phyloP scores from a whole-genome alignment of 371 early-diverging fungal genomes.

The Rhizopus sp. region DNA sequence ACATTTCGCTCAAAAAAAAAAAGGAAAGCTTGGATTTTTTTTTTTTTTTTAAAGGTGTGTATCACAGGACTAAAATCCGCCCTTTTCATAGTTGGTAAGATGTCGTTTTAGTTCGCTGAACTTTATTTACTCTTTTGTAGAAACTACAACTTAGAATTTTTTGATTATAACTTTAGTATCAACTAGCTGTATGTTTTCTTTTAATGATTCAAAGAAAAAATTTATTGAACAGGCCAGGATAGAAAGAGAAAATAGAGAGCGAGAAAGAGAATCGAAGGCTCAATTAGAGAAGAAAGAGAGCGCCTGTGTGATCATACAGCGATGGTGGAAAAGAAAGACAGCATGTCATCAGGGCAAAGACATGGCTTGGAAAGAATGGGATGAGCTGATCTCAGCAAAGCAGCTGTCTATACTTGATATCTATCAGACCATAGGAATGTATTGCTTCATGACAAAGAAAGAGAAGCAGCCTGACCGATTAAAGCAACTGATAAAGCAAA shows the following conservation, averaged over 20 bases:
- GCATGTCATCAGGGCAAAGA: conserved; percentile 10
- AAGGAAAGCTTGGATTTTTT: neutral
- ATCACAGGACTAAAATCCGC: neutral
- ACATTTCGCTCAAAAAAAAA: conserved; percentile 16
- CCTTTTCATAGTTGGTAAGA: neutral
- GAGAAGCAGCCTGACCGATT: neutral
- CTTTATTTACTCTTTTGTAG: too few relatives aligned
- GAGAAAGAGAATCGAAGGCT: conserved; percentile 28
- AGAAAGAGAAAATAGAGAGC: conserved; percentile 44
- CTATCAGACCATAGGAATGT: conserved; percentile 29
- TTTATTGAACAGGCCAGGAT: conserved; percentile 41
- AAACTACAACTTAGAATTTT: too few relatives aligned
- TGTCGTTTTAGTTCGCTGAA: too few relatives aligned
- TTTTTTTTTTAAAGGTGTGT: neutral
- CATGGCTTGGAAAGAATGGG: conserved; percentile 32
- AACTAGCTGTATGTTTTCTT: neutral
- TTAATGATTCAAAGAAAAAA: conserved; percentile 30
- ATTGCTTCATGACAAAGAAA: conserved; percentile 22
- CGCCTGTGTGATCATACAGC: conserved; percentile 31
- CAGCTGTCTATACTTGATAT: conserved; percentile 16
- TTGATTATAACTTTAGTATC: conserved; percentile 32
- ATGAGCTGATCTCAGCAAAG: conserved; percentile 9
- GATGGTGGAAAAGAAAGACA: conserved; percentile 32
- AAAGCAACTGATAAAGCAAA: conserved; percentile 18
- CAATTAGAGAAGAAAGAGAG: conserved; percentile 10